These are phyloP conservation scores for Boletus speciosus DNA, from an alignment of 768 basidiomycete genomes.

Conservation along the genomic window DNA sequence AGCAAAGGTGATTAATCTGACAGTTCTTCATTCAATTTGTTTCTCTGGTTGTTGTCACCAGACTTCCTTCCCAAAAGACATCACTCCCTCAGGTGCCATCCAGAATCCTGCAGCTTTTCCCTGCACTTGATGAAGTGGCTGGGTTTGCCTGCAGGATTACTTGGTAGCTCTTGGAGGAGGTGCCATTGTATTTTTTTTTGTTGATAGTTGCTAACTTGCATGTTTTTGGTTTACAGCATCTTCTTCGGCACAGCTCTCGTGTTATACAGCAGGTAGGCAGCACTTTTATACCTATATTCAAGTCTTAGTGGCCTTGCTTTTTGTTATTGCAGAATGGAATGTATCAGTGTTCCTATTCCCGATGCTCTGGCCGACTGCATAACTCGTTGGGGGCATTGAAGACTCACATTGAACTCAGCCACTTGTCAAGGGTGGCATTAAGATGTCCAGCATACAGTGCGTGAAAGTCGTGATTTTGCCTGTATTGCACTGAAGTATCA, in stretches of 20 bases:
- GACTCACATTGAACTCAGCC: conserved; percentile 30
- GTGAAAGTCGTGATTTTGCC: neutral
- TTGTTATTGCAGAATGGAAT: conserved; percentile 19
- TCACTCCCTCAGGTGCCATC: conserved; percentile 2
- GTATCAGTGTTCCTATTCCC: conserved; percentile 24
- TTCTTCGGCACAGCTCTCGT: conserved; percentile 23
- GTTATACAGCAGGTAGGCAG: conserved; percentile 12
- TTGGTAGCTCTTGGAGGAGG: conserved; percentile 16
- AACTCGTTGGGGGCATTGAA: conserved; percentile 16
- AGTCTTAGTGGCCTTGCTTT: neutral
- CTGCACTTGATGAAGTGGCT: conserved; percentile 8
- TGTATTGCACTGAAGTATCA: conserved; percentile 2
- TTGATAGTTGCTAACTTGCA: conserved; percentile 7
- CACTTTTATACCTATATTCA: neutral
- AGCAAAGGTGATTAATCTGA: conserved; percentile 26
- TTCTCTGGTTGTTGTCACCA: conserved; percentile 6
- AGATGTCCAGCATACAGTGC: conserved; percentile 25
- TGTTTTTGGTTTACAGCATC: conserved; percentile 19
- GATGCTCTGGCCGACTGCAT: conserved; percentile 29
- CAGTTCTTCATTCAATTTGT: neutral
- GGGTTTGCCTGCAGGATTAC: conserved; percentile 20
- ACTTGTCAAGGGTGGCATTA: conserved; percentile 28
- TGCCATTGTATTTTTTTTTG: neutral
- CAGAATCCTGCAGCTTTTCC: conserved; percentile 13
- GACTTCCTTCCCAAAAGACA: neutral